Evolutionary conservation across 805 yeast genomes (phyloP).

Genomic region (Kodamaea hsintzibuensis): DNA sequence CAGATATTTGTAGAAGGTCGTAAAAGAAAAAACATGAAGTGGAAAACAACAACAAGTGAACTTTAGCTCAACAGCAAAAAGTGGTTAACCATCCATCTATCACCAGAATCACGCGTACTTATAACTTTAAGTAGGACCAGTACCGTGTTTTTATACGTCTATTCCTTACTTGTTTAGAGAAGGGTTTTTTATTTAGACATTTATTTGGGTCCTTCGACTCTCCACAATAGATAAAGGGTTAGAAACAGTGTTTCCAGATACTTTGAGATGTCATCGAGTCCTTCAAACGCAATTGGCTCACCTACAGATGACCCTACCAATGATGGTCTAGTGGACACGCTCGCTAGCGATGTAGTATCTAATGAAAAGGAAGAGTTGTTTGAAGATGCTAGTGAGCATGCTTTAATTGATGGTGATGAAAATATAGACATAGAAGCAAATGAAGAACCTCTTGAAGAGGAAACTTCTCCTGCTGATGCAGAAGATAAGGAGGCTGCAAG

Average conservation of each 20-base stretch:
- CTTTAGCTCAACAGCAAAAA: not conserved
- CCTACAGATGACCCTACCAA: not conserved
- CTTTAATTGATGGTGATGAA: not conserved
- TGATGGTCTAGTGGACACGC: not conserved
- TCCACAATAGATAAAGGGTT: not conserved
- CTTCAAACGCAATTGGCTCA: constrained; percentile 6
- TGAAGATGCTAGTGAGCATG: constrained; percentile 3
- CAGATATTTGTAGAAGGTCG: not conserved
- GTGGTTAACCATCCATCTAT: constrained; percentile 5
- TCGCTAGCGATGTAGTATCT: not conserved
- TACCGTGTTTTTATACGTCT: not conserved
- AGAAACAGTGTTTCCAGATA: not conserved
- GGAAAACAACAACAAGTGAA: constrained; percentile 2
- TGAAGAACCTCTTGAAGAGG: constrained; percentile 9
- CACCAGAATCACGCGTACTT: constrained; percentile 1
- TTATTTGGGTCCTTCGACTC: not conserved
- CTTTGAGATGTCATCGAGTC: constrained; percentile 6
- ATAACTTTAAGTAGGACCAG: not conserved
- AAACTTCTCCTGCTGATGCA: not conserved
- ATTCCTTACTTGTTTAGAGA: not conserved
- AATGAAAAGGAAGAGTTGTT: constrained; percentile 2
- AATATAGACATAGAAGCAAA: constrained; percentile 1
- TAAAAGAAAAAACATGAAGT: constrained; percentile 7
- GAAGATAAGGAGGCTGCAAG: constrained; percentile 3
- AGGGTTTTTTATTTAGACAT: not conserved